These are phyloP conservation scores for Eucalyptus dawsonii DNA, from an alignment of 345 rosid species.

Conservation along the genomic window DNA sequence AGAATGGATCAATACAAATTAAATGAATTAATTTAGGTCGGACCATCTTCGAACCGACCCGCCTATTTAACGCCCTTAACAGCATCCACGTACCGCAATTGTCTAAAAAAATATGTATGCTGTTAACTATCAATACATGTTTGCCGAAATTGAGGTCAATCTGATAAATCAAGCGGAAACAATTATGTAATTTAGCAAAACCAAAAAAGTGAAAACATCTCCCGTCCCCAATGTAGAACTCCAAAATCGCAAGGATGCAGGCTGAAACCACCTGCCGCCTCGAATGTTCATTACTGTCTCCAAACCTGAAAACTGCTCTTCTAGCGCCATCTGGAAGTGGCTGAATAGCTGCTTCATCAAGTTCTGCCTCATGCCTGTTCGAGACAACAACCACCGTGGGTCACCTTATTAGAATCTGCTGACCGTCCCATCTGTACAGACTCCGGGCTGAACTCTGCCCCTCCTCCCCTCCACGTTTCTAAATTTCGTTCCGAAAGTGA, in stretches of 20 bases:
- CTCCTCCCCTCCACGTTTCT: too few species aligned
- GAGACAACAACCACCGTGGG: too few species aligned
- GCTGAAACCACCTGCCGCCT: neutral
- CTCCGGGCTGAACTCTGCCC: too few species aligned
- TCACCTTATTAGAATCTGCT: neutral
- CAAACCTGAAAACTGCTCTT: neutral
- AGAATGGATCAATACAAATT: too few species aligned
- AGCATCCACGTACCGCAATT: neutral
- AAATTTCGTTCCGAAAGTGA: too few species aligned
- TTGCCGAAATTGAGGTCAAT: neutral
- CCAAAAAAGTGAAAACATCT: neutral
- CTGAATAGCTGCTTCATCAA: too few species aligned
- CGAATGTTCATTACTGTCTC: neutral
- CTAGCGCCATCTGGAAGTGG: neutral
- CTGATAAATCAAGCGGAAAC: neutral
- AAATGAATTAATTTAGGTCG: too few species aligned
- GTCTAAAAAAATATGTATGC: rapidly evolving
- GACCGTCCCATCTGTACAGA: slow-evolving; percentile 18
- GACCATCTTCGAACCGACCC: too few species aligned
- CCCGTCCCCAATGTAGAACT: neutral
- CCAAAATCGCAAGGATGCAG: neutral
- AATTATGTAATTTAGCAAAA: neutral
- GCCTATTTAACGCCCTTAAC: rapidly evolving
- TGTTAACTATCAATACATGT: neutral
- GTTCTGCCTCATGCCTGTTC: too few species aligned